Base-by-base conservation (phyloP, 805 yeast genomes). In the Scheffersomyces lignosus region DNA sequence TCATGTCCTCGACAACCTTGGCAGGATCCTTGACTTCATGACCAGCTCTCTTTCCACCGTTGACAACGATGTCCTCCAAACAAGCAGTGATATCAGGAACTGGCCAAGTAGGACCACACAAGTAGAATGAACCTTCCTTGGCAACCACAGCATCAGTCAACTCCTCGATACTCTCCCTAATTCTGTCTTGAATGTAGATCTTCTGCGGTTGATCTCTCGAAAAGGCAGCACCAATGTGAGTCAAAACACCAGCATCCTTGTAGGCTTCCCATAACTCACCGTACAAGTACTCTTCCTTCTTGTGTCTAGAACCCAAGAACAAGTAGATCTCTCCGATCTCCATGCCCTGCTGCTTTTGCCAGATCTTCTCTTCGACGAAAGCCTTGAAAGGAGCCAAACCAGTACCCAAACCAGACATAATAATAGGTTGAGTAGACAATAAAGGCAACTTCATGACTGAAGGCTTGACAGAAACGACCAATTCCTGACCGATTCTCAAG, bases 41-140 rank as follows among this genome's bases (percentile, higher is more conserved):
- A 38, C 93, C 95, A 37, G 70, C 74, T 47, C 69, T 71, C 35
- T 68, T 71, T 17, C 96, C 95, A 46, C 87, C 96, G 31, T 76
- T 75, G 16, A 64, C 62, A 34, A 89, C 74, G 50, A 91, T 84
- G 47, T 87, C 96, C 55, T 84, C 84, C 49, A 91, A 71, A 52
- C 96, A 95, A 29, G 83, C 84, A 36, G 96, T 86, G 52, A 91
- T 86, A 61, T 90, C 96, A 8, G 98, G 96, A 56, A 91, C 97
- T 23, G 98, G 98, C 98, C 98, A 91, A 2, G 97, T 91, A 29
- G 98, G 98, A 45, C 98, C 98, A 80, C 98, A 91, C 60, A 91
- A 75, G 70, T 91, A 91, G 78, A 91, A 91, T 17, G 89, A 82
- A 40, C 98, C 98, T 40, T 82, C 70, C 66, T 89, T 75, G 45